Conservation (phyloP, 495 filamentous ascomycete genomes). For the Beverwykella pulmonaria region DNA sequence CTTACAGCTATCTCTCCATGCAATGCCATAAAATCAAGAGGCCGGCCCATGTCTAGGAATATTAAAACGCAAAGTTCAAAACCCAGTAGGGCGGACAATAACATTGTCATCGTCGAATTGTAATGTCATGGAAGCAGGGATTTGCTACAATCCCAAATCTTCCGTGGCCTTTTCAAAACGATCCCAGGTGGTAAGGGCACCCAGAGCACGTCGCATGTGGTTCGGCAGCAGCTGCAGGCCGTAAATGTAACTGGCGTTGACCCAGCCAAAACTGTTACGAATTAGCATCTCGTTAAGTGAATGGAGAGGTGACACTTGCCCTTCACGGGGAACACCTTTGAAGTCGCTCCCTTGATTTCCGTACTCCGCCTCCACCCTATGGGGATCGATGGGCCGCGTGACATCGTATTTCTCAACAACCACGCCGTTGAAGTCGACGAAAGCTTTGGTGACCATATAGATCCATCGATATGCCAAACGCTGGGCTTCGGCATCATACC, state of each 20-base stretch:
- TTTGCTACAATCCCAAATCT: constrained; percentile 28
- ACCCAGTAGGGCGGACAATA: not conserved
- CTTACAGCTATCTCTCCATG: not conserved
- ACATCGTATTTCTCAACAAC: constrained; percentile 99
- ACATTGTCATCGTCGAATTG: not conserved
- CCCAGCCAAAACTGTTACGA: constrained; percentile 85
- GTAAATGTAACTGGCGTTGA: constrained; percentile 93
- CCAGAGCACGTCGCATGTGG: constrained; percentile 82
- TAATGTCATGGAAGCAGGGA: constrained; percentile 7
- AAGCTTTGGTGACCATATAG: constrained; percentile 95
- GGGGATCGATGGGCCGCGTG: constrained; percentile 81
- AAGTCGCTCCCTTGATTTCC: constrained; percentile 94
- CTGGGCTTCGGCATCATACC: constrained; percentile 85
- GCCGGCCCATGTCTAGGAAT: not conserved
- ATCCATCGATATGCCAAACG: constrained; percentile 91
- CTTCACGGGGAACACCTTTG: constrained; percentile 91
- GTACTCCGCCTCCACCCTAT: constrained; percentile 93
- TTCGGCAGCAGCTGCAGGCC: constrained; percentile 81
- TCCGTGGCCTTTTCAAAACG: constrained; percentile 63
- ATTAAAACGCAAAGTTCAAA: not conserved
- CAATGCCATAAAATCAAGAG: not conserved
- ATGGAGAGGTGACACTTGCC: constrained; percentile 58
- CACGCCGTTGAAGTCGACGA: constrained; percentile 95
- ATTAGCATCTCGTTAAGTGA: constrained; percentile 36
- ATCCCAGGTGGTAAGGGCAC: constrained; percentile 79